Conservation (phyloP, 2,329 filamentous ascomycete species). For the Neofusicoccum ribis region DNA sequence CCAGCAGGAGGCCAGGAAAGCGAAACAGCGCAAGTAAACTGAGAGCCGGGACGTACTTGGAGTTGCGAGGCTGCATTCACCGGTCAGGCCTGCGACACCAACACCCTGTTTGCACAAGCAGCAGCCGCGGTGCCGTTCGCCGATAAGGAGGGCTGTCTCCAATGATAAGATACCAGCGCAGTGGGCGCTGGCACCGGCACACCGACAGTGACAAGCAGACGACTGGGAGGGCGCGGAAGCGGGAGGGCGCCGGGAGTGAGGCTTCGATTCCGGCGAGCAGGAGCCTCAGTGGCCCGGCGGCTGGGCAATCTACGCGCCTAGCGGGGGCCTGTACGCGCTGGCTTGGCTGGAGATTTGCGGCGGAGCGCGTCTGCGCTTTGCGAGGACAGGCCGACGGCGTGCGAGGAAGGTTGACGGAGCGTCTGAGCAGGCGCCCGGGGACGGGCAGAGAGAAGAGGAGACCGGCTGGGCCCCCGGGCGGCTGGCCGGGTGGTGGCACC, state of each 20-base stretch:
- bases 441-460: not conserved
- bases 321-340: not conserved
- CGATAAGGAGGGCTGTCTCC: not conserved
- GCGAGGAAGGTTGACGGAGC: not conserved
- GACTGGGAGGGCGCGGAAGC: conserved; percentile 6
- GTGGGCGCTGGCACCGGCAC: not conserved
- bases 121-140: not conserved
- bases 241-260: conserved; percentile 8
- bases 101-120: not conserved
- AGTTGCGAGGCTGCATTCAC: not conserved
- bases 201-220: not conserved
- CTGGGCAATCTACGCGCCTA: not conserved
- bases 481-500: not conserved
- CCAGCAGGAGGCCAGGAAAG: not conserved
- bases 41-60: conserved; percentile 1
- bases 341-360: not conserved
- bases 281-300: not conserved
- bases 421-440: not conserved
- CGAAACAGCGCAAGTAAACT: not conserved
- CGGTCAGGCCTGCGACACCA: not conserved
- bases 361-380: not conserved
- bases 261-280: not conserved
- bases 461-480: not conserved
- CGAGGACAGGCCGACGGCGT: not conserved
- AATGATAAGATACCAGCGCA: not conserved